These are phyloP conservation scores for Biancaea sappan DNA, from an alignment of 306 rosid species.

Conservation along the genomic window DNA sequence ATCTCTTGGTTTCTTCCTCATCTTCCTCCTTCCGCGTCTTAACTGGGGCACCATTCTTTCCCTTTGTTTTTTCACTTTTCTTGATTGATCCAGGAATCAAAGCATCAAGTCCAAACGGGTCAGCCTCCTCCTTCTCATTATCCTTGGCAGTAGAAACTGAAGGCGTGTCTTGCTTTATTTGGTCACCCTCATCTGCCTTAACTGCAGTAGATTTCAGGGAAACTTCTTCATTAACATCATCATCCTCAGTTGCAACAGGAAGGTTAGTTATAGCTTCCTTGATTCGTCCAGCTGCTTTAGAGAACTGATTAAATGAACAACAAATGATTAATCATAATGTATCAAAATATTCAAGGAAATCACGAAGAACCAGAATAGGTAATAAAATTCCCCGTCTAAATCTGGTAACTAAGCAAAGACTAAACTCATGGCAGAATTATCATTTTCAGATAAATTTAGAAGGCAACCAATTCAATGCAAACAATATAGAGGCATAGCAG, in stretches of 20 bases:
- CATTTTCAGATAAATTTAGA: conserved; percentile 4
- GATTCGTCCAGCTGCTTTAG: conserved; percentile 76
- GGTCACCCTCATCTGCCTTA: conserved; percentile 40
- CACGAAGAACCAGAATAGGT: not conserved
- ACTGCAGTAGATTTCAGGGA: conserved; percentile 50
- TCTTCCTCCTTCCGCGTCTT: conserved; percentile 54
- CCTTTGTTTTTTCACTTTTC: conserved; percentile 62
- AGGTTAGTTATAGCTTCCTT: conserved; percentile 77
- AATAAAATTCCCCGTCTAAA: conserved; percentile 23
- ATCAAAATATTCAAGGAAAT: not conserved
- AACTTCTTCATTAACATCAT: conserved; percentile 71
- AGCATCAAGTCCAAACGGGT: conserved; percentile 94
- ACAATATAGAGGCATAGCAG: conserved; percentile 25
- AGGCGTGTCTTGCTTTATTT: conserved; percentile 26
- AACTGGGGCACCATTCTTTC: conserved; percentile 53
- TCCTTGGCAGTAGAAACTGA: conserved; percentile 39
- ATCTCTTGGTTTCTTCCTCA: conserved; percentile 67
- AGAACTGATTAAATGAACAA: conserved; percentile 58
- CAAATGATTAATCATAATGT: conserved; percentile 8
- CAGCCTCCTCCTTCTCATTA: conserved; percentile 53
- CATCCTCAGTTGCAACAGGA: conserved; percentile 78
- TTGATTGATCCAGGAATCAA: conserved; percentile 59
- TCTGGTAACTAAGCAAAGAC: conserved; percentile 16
- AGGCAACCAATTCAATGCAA: conserved; percentile 13
- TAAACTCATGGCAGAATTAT: conserved; percentile 19